A percentile compares a stretch with the other conserved stretches of the same genome.
phyloP scores from a whole-genome alignment of 768 basidiomycete species.

The Guyanaporus albipodus region DNA sequence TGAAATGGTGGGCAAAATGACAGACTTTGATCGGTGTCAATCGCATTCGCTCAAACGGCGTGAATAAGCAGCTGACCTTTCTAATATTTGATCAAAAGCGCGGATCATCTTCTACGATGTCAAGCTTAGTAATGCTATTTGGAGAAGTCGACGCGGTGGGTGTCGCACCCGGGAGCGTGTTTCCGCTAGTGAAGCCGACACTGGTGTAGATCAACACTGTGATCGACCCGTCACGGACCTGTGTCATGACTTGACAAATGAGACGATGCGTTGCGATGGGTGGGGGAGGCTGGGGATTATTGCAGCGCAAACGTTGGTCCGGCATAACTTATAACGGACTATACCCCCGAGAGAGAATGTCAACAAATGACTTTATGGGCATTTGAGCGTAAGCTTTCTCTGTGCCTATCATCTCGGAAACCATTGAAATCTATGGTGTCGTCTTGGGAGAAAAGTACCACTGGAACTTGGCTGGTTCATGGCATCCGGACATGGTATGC shows the following conservation, averaged over 20 bases:
- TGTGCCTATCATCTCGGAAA: too few relatives aligned
- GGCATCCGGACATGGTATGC: too few relatives aligned
- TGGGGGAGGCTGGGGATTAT: conserved; percentile 6
- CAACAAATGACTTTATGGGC: too few relatives aligned
- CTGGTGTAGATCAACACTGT: neutral
- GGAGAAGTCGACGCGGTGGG: neutral
- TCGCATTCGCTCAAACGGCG: neutral
- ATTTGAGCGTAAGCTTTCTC: too few relatives aligned
- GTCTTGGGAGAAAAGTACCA: too few relatives aligned
- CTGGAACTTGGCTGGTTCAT: too few relatives aligned
- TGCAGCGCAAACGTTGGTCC: neutral
- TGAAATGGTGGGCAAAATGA: conserved; percentile 21
- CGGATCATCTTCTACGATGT: conserved; percentile 59
- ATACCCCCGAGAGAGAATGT: too few relatives aligned
- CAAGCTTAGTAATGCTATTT: conserved; percentile 13
- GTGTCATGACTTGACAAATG: conserved; percentile 5
- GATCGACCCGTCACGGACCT: neutral
- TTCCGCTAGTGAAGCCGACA: too few relatives aligned
- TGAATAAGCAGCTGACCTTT: conserved; percentile 41
- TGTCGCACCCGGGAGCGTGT: too few relatives aligned
- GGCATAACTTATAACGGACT: too few relatives aligned
- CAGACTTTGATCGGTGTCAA: conserved; percentile 10
- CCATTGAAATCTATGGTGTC: too few relatives aligned
- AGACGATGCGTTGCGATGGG: too few relatives aligned
- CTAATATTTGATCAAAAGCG: conserved; percentile 52